Conservation (phyloP, 2,329 filamentous ascomycete species). For the Beauveria caledonica region DNA sequence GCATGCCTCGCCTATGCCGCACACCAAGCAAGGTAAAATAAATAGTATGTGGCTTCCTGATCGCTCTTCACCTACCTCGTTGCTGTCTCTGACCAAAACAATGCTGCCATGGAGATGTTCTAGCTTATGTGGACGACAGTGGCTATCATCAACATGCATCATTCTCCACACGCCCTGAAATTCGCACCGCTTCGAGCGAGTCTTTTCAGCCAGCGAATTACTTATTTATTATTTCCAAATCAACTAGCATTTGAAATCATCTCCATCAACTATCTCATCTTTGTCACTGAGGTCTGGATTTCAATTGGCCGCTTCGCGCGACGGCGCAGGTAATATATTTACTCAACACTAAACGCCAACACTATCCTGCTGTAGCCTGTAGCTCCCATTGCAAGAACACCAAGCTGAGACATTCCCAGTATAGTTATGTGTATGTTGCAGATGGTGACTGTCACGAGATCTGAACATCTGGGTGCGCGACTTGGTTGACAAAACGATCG, state of each 20-base stretch:
- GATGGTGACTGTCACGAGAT: not conserved
- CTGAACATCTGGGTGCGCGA: not conserved
- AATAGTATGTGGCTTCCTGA: not conserved
- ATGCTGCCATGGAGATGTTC: not conserved
- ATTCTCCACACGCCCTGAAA: not conserved
- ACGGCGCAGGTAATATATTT: no score
- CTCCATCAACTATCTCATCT: not conserved
- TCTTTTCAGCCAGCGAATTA: not conserved
- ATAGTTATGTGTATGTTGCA: not conserved
- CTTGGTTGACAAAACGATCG: not conserved
- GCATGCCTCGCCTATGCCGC: conserved; percentile 5
- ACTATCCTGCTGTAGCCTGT: no score
- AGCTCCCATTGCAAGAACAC: not conserved
- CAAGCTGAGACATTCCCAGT: not conserved
- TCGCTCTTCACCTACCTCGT: not conserved
- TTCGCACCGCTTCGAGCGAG: not conserved
- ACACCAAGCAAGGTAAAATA: no score
- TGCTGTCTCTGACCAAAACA: not conserved
- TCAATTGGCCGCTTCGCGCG: not conserved
- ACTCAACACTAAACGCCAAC: no score
- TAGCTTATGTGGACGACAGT: not conserved
- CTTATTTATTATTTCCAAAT: not conserved
- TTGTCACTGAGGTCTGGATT: not conserved
- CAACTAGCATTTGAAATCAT: not conserved
- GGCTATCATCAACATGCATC: not conserved